Evolutionary conservation across 2,329 filamentous ascomycete species (phyloP).

Genomic region (Aureobasidium lini): DNA sequence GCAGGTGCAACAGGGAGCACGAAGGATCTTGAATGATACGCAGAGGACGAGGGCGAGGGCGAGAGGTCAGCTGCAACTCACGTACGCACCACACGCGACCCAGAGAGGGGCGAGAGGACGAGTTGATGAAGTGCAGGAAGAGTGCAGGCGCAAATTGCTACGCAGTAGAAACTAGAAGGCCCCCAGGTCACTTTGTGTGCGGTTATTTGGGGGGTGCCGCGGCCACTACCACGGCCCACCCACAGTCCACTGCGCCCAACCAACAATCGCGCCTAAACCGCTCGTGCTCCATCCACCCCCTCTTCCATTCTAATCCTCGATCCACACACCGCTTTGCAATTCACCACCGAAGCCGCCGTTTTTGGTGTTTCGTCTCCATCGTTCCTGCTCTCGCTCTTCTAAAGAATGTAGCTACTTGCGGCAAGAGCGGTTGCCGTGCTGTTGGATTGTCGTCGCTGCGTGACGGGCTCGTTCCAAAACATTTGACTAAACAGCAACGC

Average conservation of each 20-base stretch:
- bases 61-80: conserved; percentile 8
- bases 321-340: conserved; percentile 4
- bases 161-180: neutral
- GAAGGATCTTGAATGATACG: neutral
- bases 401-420: neutral
- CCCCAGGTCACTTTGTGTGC: neutral
- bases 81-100: conserved; percentile 12
- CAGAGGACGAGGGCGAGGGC: neutral
- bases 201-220: neutral
- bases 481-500: neutral
- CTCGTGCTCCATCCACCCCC: conserved; percentile 5
- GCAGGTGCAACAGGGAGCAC: neutral
- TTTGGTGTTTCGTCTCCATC: neutral
- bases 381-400: neutral
- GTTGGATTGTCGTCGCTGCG: neutral
- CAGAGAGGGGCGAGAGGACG: conserved; percentile 10
- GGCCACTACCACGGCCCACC: neutral
- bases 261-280: neutral
- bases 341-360: neutral
- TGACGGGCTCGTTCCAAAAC: neutral
- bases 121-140: conserved; percentile 9
- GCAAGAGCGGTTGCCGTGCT: neutral
- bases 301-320: neutral
- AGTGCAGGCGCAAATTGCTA: conserved; percentile 10
- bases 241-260: neutral